Evolutionary conservation across 75 land plant species (phyloP).

Genomic region (Ceratopteris richardii): DNA sequence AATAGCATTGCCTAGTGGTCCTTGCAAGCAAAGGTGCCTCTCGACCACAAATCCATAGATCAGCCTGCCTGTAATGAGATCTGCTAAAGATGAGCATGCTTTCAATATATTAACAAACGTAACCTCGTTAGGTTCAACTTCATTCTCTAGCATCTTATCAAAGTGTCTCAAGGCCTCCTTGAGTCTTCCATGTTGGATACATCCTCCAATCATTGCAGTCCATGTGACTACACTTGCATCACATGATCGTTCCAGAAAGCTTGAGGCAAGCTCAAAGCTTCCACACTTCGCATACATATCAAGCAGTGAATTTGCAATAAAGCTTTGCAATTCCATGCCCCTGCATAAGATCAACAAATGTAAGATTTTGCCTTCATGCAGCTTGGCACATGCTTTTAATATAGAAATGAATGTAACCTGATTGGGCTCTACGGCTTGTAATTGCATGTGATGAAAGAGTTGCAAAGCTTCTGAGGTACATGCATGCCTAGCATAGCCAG

Average conservation of each 20-base stretch:
- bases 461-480: background rate
- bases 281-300: slow-evolving; percentile 13
- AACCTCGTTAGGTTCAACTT: background rate
- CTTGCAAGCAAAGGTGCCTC: background rate
- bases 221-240: slow-evolving; percentile 39
- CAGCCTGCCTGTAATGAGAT: background rate
- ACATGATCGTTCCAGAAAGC: slow-evolving; percentile 30
- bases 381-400: background rate
- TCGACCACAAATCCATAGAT: background rate
- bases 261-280: slow-evolving; percentile 30
- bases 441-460: background rate
- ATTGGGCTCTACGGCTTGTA: background rate
- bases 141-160: slow-evolving; percentile 21
- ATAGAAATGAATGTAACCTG: background rate
- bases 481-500: background rate
- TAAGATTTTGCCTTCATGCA: background rate
- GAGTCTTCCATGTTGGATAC: slow-evolving; percentile 51
- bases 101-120: slow-evolving; percentile 3
- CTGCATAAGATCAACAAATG: background rate
- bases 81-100: background rate
- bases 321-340: background rate
- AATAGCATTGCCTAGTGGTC: slow-evolving; percentile 26
- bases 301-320: background rate
- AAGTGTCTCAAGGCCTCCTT: slow-evolving; percentile 36
- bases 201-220: slow-evolving; percentile 65